A percentile compares a stretch with the other conserved stretches of the same genome.
These are phyloP conservation scores for Plenodomus tracheiphilus DNA, from an alignment of 2,329 filamentous ascomycete species.

Conservation along the genomic window DNA sequence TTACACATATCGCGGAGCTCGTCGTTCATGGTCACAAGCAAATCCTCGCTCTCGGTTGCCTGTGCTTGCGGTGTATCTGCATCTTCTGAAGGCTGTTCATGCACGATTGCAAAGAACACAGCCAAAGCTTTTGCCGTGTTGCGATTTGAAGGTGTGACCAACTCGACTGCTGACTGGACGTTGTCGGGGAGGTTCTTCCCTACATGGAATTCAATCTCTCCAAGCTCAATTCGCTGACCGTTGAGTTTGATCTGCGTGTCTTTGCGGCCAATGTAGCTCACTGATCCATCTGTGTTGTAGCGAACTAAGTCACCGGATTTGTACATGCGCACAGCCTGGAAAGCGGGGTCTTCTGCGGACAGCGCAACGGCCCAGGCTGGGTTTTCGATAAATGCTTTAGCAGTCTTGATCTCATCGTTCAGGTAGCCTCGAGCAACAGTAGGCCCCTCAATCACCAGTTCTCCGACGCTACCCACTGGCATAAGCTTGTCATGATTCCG, in stretches of 20 bases:
- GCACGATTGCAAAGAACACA: conserved; percentile 33
- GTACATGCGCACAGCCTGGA: conserved; percentile 19
- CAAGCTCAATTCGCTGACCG: conserved; percentile 36
- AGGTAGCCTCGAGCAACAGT: conserved; percentile 42
- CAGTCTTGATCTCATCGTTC: conserved; percentile 27
- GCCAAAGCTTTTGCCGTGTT: conserved; percentile 34
- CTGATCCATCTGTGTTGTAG: conserved; percentile 30
- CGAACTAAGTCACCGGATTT: conserved; percentile 25
- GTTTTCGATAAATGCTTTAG: conserved; percentile 35
- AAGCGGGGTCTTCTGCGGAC: conserved; percentile 14
- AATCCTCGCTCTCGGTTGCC: conserved; percentile 28
- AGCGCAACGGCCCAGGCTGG: conserved; percentile 24
- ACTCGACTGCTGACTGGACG: conserved; percentile 38
- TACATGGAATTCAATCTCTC: conserved; percentile 37
- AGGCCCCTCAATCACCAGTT: conserved; percentile 53
- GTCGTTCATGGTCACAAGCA: conserved; percentile 34
- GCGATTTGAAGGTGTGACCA: conserved; percentile 36
- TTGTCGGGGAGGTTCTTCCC: conserved; percentile 37
- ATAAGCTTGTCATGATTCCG: conserved; percentile 41
- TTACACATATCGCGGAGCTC: conserved; percentile 33
- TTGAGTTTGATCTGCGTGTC: conserved; percentile 38
- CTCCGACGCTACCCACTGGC: conserved; percentile 36
- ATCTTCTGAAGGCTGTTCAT: conserved; percentile 8
- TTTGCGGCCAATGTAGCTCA: conserved; percentile 31
- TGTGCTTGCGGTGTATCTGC: conserved; percentile 16